Evolutionary conservation across 2,329 filamentous ascomycete genomes (phyloP).

Genomic region (Metarhizium rileyi): DNA sequence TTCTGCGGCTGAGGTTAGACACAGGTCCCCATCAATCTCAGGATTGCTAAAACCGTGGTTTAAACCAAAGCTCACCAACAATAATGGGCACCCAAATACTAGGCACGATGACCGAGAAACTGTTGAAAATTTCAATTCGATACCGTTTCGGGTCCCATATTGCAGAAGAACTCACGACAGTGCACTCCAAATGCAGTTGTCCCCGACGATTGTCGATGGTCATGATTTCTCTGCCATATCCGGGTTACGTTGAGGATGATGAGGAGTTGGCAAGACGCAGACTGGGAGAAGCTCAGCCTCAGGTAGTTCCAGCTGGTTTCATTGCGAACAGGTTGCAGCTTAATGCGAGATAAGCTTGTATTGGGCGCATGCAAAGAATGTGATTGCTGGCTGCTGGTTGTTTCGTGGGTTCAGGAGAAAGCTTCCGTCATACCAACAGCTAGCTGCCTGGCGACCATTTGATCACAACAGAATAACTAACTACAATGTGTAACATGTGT

Average conservation of each 20-base stretch:
- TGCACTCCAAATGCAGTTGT: not conserved
- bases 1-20: not conserved
- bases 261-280: slow-evolving; percentile 12
- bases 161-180: not conserved
- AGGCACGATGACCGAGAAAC: not conserved
- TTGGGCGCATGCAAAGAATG: too few species aligned
- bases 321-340: slow-evolving; percentile 7
- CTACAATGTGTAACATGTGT: too few species aligned
- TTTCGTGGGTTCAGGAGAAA: too few species aligned
- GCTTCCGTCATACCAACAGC: too few species aligned
- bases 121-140: not conserved
- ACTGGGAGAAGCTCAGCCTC: slow-evolving; percentile 12
- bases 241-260: slow-evolving; percentile 12
- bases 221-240: slow-evolving; percentile 4
- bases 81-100: not conserved
- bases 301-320: slow-evolving; percentile 11
- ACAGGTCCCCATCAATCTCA: not conserved
- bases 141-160: not conserved
- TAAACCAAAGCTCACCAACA: not conserved
- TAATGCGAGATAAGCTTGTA: not conserved
- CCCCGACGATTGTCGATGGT: not conserved
- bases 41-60: not conserved
- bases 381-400: too few species aligned
- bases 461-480: too few species aligned
- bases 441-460: too few species aligned